Conservation (phyloP, 169 alveolate genomes). For the Plasmodium cynomolgi region DNA sequence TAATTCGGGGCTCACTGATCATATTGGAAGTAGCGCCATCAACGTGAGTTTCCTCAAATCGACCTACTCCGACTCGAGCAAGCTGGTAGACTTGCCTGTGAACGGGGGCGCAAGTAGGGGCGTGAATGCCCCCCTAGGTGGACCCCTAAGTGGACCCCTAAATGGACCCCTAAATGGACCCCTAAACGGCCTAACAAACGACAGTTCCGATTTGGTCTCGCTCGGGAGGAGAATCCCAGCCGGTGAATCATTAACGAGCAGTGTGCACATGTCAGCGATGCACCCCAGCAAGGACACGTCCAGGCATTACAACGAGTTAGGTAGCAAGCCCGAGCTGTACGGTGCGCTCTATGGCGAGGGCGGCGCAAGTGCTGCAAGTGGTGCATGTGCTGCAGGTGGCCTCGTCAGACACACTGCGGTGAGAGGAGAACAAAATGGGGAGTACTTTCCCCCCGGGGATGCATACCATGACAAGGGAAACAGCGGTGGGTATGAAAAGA, state of each 20-base stretch:
- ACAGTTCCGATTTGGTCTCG: background rate
- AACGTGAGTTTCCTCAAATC: constrained; percentile 46
- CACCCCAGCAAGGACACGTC: background rate
- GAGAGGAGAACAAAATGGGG: background rate
- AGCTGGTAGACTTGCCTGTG: constrained; percentile 34
- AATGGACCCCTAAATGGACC: too few species aligned
- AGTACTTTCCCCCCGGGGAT: background rate
- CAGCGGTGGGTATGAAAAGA: background rate
- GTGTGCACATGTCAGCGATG: background rate
- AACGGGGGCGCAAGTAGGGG: background rate
- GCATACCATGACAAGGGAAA: background rate
- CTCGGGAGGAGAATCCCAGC: background rate
- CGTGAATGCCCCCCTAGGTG: background rate
- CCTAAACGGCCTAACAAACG: background rate
- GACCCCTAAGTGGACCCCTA: too few species aligned
- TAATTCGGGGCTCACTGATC: background rate
- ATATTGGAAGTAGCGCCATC: background rate
- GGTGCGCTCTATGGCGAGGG: background rate
- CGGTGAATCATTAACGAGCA: background rate
- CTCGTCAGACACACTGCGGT: background rate
- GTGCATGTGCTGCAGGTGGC: too few species aligned
- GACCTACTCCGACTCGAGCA: constrained; percentile 50
- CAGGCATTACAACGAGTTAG: background rate
- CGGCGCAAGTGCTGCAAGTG: background rate
- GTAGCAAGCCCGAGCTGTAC: background rate